Percentiles rank a stretch among this genome's conserved stretches.
These are phyloP conservation scores for Glycyrrhiza uralensis DNA, from an alignment of 306 rosid genomes.

Conservation along the genomic window DNA sequence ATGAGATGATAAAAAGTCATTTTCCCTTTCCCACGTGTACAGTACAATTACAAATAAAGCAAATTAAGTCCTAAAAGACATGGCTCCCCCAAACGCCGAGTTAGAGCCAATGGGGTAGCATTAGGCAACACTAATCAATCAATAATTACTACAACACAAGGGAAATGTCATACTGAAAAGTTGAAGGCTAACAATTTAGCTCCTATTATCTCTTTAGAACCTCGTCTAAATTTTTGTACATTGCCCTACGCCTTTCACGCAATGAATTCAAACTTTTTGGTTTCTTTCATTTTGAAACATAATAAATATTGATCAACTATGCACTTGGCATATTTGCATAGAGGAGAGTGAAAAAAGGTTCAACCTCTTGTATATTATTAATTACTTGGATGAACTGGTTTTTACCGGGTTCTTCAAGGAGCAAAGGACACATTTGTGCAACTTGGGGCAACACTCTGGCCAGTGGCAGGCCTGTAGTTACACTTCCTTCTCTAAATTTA, in stretches of 20 bases:
- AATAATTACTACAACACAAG: slow-evolving; percentile 1
- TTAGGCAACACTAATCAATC: slow-evolving; percentile 12
- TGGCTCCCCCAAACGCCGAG: slow-evolving; percentile 19
- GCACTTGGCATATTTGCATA: slow-evolving; percentile 65
- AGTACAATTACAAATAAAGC: background rate
- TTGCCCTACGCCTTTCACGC: slow-evolving; percentile 27
- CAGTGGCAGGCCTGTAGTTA: slow-evolving; percentile 53
- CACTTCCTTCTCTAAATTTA: slow-evolving; percentile 54
- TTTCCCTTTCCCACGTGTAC: background rate
- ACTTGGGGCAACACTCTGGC: slow-evolving; percentile 77
- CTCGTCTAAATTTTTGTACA: slow-evolving; percentile 36
- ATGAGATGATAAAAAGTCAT: background rate
- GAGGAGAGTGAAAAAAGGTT: slow-evolving; percentile 77
- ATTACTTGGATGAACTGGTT: slow-evolving; percentile 65
- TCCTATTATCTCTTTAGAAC: slow-evolving; percentile 33
- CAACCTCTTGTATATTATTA: slow-evolving; percentile 62
- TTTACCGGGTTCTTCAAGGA: slow-evolving; percentile 71
- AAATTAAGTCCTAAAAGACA: background rate
- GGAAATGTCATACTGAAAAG: slow-evolving; percentile 22
- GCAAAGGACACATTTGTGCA: slow-evolving; percentile 65
- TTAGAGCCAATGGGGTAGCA: slow-evolving; percentile 21
- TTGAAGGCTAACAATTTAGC: slow-evolving; percentile 24
- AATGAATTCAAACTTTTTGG: slow-evolving; percentile 24
- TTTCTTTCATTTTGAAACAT: slow-evolving; percentile 30
- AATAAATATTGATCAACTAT: slow-evolving; percentile 30